Base-by-base conservation (phyloP, 2,329 filamentous ascomycete species). In the Aspergillus caelatus region DNA sequence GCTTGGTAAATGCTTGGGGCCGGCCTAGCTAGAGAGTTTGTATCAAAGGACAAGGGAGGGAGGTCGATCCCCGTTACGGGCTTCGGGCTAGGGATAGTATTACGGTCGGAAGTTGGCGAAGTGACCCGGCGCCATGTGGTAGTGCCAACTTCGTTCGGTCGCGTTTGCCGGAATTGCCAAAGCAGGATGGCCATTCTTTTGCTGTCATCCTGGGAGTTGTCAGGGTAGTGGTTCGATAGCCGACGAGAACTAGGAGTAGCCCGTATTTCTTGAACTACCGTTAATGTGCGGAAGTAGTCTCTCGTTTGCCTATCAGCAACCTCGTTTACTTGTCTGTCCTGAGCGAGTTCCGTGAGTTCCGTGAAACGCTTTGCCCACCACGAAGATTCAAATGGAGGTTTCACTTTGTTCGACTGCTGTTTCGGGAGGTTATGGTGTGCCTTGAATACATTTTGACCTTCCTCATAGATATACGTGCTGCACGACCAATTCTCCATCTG, bases 91-190 rank as follows among this genome's bases (percentile, higher is more conserved):
- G 77, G 79, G 9, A 74, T 77, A 5, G 72, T 65, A 34, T 68
- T 76, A 14, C 77, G 74, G 39, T 75, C 74, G 0, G 78, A 72
- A 1, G 77, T 21, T 11, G 48, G 77, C 30, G 78, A 74, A 28
- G 79, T 73, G 30, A 83, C 66, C 53, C 73, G 76, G 62, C 78
- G 75, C 81, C 81, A 83, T 16, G 78, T 80, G 1, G 81, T 82
- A 2, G 76, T 79, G 34, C 79, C 80, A 28, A 76, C 76, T 61
- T 80, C 75, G 8, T 73, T 73, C 19, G 72, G 70, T 8, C 72
- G 69, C n/a, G 79, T 79, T 66, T 81, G 76, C 8, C 77, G 78
- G 69, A 83, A 83, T 58, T 78, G 80, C 81, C 81, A 83, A 21
- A 81, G 72, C 16, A 83, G 63, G 52, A 82, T 75, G 2, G 79